Base-by-base conservation (phyloP, 495 filamentous ascomycete species). In the Beverwykella pulmonaria region DNA sequence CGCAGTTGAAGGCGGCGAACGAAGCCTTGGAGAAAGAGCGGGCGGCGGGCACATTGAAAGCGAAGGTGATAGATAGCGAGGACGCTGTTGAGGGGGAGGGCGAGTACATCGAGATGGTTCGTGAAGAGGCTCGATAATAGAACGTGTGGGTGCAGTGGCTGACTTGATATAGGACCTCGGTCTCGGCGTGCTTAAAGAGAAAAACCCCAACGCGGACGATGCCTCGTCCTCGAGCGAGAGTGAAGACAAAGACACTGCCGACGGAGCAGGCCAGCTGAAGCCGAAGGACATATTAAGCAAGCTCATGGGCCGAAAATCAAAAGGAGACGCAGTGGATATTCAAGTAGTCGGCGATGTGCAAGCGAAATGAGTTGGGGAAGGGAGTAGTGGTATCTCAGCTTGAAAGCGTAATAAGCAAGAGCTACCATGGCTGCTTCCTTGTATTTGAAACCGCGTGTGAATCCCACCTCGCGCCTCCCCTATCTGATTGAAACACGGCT, bases 41-140 rank as follows among this genome's bases (percentile, higher is more conserved):
- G 22, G 19, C 30, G 22, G 68, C 65, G 0, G 71, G 71, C 7
- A 68, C 53, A 20, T 23, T 74, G 52, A 49, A 61, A 58, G 39
- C 49, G 29, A 52, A 39, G 59, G 46, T n/a, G 2, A 50, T 73
- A 2, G 71, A 71, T 32, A 17, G 19, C 9, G 54, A 46, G 17
- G 68, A 62, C 8, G 59, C 47, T 17, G 39, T 44, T 2, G 69
- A 69, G 29, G 63, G 32, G 14, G 66, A 64, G 50, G 60, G 27
- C 22, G 60, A 61, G 58, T 68, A 74, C 52, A 74, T 74, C 50
- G 71, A 71, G 50, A 71, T 74, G 71, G 71, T 72, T 23, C 61
- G 60, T 26, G 15, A 6, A 47, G 20, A 48, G 17, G 1, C 36
- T 27, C 23, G 6, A 19, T 34, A 6, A 34, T 5, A 34, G 32